Conservation (phyloP, 2,329 filamentous ascomycete species). For the Hypoxylon sp. region DNA sequence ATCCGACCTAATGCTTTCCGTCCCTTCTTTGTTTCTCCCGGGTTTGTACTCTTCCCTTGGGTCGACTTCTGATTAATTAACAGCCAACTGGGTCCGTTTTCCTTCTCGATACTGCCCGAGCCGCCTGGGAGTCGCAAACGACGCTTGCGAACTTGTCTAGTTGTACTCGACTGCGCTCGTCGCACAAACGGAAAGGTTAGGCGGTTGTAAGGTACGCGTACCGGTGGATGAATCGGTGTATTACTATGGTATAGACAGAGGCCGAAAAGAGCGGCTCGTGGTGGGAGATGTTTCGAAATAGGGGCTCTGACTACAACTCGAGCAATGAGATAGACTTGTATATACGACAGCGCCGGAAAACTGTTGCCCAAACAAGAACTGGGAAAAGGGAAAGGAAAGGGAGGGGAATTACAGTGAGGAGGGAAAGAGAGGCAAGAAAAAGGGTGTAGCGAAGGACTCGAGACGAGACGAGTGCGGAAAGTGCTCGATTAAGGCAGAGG, state of each 20-base stretch:
- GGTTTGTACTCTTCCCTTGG: conserved; percentile 18
- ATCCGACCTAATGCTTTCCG: conserved; percentile 20
- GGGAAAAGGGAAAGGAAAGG: conserved; percentile 11
- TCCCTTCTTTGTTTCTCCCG: conserved; percentile 26
- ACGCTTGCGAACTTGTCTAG: conserved; percentile 13
- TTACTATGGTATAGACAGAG: conserved; percentile 31
- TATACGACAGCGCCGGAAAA: conserved; percentile 28
- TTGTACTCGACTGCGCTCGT: conserved; percentile 27
- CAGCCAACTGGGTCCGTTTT: conserved; percentile 10
- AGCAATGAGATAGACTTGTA: conserved; percentile 22
- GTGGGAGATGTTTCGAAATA: conserved; percentile 22
- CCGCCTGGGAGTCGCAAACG: conserved; percentile 18
- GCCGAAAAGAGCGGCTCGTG: conserved; percentile 30
- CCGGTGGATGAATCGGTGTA: conserved; percentile 28
- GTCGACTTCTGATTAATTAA: conserved; percentile 22
- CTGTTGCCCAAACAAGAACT: conserved; percentile 14
- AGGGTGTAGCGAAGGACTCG: conserved; percentile 31
- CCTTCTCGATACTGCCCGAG: conserved; percentile 29
- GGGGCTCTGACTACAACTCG: conserved; percentile 13
- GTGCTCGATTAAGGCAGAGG: conserved; percentile 21
- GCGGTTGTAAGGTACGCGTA: conserved; percentile 17
- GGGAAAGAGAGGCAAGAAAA: conserved; percentile 13
- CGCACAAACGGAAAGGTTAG: conserved; percentile 26
- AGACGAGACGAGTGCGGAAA: conserved; percentile 24
- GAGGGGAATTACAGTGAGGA: conserved; percentile 19